Percentiles rank a stretch among this genome's conserved stretches.
Evolutionary conservation across 805 yeast genomes (phyloP).

Genomic region (Saccharomycopsis sp.): DNA sequence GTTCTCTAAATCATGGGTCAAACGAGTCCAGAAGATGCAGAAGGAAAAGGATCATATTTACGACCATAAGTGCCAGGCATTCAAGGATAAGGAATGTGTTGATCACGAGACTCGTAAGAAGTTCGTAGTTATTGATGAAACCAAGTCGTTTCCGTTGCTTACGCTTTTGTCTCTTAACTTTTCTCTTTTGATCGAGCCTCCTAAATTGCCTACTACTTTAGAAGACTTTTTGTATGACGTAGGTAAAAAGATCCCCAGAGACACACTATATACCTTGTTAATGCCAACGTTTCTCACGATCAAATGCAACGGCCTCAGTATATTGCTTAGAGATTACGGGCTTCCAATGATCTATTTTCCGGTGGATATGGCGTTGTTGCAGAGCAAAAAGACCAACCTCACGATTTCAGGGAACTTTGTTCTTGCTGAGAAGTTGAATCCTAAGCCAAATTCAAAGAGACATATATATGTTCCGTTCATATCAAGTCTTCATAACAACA

Average conservation of each 20-base stretch:
- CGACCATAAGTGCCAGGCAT: background rate
- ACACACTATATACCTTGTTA: slow-evolving; percentile 46
- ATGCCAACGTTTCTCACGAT: slow-evolving; percentile 44
- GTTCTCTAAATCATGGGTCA: slow-evolving; percentile 37
- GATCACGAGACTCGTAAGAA: background rate
- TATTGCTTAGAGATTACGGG: slow-evolving; percentile 49
- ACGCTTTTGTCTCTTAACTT: slow-evolving; percentile 9
- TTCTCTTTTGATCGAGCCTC: background rate
- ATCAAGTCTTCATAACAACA: slow-evolving; percentile 35
- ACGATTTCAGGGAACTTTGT: slow-evolving; percentile 43
- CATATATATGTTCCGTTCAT: slow-evolving; percentile 53
- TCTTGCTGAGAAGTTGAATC: slow-evolving; percentile 47
- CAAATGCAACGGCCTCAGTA: slow-evolving; percentile 36
- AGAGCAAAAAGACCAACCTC: slow-evolving; percentile 4
- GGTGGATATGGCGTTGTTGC: slow-evolving; percentile 21
- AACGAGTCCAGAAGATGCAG: slow-evolving; percentile 28
- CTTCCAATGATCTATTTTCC: slow-evolving; percentile 50
- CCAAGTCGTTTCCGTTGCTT: slow-evolving; percentile 8
- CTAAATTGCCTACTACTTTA: slow-evolving; percentile 15
- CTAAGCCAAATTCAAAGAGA: slow-evolving; percentile 38
- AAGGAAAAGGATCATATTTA: background rate
- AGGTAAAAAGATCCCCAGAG: slow-evolving; percentile 49
- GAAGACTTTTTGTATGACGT: slow-evolving; percentile 32
- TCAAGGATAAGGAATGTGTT: background rate
- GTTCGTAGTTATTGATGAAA: background rate